Percentiles rank a stretch among this genome's conserved stretches.
These are phyloP conservation scores for Coniferiporia weirii DNA, from an alignment of 1,284 basidiomycete species.

Conservation along the genomic window DNA sequence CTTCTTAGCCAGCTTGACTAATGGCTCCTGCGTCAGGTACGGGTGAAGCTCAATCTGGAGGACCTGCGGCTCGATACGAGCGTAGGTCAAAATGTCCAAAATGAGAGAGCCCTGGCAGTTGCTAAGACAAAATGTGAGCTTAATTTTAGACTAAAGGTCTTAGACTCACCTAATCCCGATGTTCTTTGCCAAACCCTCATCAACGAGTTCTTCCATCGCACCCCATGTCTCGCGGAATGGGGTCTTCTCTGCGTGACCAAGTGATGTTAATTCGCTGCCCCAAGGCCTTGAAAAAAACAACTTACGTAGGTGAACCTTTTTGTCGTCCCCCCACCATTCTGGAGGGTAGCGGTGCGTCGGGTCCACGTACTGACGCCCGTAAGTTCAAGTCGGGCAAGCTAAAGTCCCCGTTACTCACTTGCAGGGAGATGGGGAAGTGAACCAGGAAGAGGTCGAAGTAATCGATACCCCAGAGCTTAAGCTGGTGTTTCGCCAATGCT, in stretches of 20 bases:
- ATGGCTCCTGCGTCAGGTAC: constrained; percentile 63
- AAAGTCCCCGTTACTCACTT: not conserved
- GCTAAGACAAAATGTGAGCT: constrained; percentile 29
- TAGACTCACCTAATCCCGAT: constrained; percentile 58
- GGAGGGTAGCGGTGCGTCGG: constrained; percentile 69
- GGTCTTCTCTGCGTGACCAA: constrained; percentile 42
- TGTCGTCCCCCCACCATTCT: constrained; percentile 69
- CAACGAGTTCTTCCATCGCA: constrained; percentile 71
- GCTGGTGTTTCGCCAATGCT: constrained; percentile 52
- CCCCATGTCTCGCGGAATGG: constrained; percentile 73
- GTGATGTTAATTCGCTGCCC: constrained; percentile 3
- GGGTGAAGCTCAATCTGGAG: constrained; percentile 79
- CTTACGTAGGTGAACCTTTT: constrained; percentile 53
- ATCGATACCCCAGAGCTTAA: constrained; percentile 71
- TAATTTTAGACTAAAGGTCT: constrained; percentile 20
- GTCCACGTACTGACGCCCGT: constrained; percentile 54
- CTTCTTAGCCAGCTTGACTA: constrained; percentile 54
- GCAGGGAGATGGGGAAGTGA: constrained; percentile 74
- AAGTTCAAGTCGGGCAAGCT: not conserved
- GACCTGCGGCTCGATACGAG: constrained; percentile 63
- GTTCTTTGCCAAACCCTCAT: constrained; percentile 63
- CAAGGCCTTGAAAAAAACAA: constrained; percentile 19
- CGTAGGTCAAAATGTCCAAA: constrained; percentile 65
- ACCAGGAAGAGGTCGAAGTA: constrained; percentile 76
- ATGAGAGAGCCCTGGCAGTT: constrained; percentile 63